phyloP scores from a whole-genome alignment of 202 grass and related monocot genomes.

The Bolboschoenoplectus hybrid region DNA sequence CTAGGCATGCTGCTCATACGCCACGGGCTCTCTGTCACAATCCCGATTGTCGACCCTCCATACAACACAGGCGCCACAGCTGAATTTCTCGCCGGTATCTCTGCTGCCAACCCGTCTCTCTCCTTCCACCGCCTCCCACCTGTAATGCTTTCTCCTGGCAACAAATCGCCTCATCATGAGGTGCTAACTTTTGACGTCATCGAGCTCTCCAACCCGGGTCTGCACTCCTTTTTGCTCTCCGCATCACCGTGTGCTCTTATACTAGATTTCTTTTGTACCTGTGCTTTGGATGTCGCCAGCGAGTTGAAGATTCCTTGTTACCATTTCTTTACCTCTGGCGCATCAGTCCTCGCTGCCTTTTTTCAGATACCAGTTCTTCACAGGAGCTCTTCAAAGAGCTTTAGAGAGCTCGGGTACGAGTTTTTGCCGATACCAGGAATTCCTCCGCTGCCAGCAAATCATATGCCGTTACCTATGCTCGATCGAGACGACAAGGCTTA shows the following conservation, averaged over 20 bases:
- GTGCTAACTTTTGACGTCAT: slow-evolving; percentile 42
- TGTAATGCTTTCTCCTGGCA: slow-evolving; percentile 15
- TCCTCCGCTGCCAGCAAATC: slow-evolving; percentile 52
- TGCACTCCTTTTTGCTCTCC: slow-evolving; percentile 44
- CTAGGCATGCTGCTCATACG: slow-evolving; percentile 51
- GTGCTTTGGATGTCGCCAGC: slow-evolving; percentile 45
- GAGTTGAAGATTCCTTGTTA: slow-evolving; percentile 56
- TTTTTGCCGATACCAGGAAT: slow-evolving; percentile 49
- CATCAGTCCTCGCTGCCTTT: slow-evolving; percentile 42
- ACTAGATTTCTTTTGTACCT: slow-evolving; percentile 60
- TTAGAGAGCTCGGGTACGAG: slow-evolving; percentile 51
- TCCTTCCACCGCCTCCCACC: slow-evolving; percentile 63
- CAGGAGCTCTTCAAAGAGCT: slow-evolving; percentile 29
- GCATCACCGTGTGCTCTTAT: slow-evolving; percentile 42
- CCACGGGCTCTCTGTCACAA: slow-evolving; percentile 46
- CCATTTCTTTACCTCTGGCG: slow-evolving; percentile 65
- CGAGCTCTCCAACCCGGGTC: slow-evolving; percentile 37
- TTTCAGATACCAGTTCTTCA: slow-evolving; percentile 51
- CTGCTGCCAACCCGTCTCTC: slow-evolving; percentile 55
- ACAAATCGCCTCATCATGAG: slow-evolving; percentile 45
- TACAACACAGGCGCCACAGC: slow-evolving; percentile 49
- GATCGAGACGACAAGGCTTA: slow-evolving; percentile 51
- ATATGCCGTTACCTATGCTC: slow-evolving; percentile 37
- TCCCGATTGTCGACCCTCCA: slow-evolving; percentile 53
- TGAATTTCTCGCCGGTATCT: slow-evolving; percentile 46